Evolutionary conservation across 768 basidiomycete species (phyloP), one percentile per base, ranked within the genome.

Genomic region (Hygrophoropsis aurantiaca): DNA sequence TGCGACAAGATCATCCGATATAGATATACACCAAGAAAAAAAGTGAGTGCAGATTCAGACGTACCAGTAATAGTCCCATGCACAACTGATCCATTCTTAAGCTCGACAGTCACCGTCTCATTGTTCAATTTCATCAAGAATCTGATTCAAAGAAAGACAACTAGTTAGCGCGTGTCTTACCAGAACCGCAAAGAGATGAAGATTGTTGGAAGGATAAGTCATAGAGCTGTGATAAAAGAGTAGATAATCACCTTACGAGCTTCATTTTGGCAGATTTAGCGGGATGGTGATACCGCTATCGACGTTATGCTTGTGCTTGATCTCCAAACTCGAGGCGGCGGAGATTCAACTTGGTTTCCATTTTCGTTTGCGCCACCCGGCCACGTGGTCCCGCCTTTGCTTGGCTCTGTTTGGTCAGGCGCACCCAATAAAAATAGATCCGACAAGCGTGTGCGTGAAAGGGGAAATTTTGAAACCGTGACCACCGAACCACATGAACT

Each of bases 111-210:
- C 58, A 97, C 94, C 53, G 95, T 94, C 79, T 99, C 95, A 67
- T 97, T 97, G 80, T 97, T 95, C 74, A 99, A 73, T 79, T 98
- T 99, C 95, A 98, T 99, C 78, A 97, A 81, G 74, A 95, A 97
- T 69, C 92, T 95, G 62, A 24, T 46, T 30, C 27, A 30, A 30
- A 6, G 27, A 6, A 44, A 47, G 48, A 42, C 27, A 41, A 24
- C 50, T 35, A 25, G 59, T 53, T 38, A 53, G 57, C 38, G 40
- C 23, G 35, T 34, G 42, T 21, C 36, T 40, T 34, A 15, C 13
- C 27, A 27, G 18, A 27, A 53, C 39, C 34, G 34, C 25, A 25
- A 51, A 53, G 35, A 37, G 56, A 51, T 52, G 49, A 59, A 59
- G 50, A 47, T 30, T 20, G 33, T 36, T n/a, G 35, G 36, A 40